phyloP scores from a whole-genome alignment of 805 yeast genomes.

The Jamesozyma lodderae region DNA sequence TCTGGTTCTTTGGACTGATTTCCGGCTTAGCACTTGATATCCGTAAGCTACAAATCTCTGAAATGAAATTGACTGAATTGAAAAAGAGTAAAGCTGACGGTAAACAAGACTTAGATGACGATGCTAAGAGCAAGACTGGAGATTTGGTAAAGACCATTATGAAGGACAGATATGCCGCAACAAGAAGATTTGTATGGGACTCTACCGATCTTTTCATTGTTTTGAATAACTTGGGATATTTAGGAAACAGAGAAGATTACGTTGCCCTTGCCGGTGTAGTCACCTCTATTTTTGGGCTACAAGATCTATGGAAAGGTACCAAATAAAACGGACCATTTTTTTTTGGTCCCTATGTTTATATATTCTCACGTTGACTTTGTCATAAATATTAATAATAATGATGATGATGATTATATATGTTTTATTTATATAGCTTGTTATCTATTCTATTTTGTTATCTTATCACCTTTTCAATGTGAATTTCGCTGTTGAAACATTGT shows the following conservation, averaged over 20 bases:
- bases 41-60: constrained; percentile 42
- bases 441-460: background rate
- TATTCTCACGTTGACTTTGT: too few species aligned
- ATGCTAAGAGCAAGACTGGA: constrained; percentile 6
- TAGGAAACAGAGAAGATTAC: constrained; percentile 64
- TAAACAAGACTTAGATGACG: background rate
- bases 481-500: background rate
- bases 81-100: background rate
- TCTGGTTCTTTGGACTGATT: constrained; percentile 68
- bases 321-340: background rate
- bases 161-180: constrained; percentile 39
- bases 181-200: constrained; percentile 68
- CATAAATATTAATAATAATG: too few species aligned
- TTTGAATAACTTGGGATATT: constrained; percentile 50
- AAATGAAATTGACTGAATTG: constrained; percentile 1
- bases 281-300: constrained; percentile 71
- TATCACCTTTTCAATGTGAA: background rate
- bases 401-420: background rate
- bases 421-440: background rate
- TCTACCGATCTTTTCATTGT: constrained; percentile 68
- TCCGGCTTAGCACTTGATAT: constrained; percentile 54
- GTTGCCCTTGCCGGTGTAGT: constrained; percentile 78
- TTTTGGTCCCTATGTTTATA: too few species aligned
- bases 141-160: constrained; percentile 26
- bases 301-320: constrained; percentile 56